phyloP scores from a whole-genome alignment of 164 flowering plant genomes.

The Piper longum region DNA sequence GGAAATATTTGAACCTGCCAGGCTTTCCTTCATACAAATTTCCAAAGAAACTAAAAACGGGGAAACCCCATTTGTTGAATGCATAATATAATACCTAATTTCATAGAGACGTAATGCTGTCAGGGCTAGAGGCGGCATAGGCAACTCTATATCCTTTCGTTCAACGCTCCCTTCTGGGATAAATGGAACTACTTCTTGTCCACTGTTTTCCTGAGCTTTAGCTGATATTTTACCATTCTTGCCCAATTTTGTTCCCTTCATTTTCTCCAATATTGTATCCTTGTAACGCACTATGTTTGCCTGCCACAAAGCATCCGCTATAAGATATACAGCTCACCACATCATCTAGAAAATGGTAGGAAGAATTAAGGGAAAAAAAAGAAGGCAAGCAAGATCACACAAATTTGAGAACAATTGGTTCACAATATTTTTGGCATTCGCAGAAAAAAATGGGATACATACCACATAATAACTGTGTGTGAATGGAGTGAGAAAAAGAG shows the following conservation, averaged over 20 bases:
- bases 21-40: neutral
- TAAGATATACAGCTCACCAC: neutral
- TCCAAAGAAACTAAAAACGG: neutral
- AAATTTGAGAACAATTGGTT: too few relatives aligned
- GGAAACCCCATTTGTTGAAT: neutral
- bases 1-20: neutral
- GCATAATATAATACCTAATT: constrained; percentile 36
- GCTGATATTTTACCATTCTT: constrained; percentile 18
- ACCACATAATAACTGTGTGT: neutral
- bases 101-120: constrained; percentile 42
- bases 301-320: constrained; percentile 21
- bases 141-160: constrained; percentile 61
- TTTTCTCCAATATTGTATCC: constrained; percentile 57
- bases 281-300: constrained; percentile 69
- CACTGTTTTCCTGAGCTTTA: constrained; percentile 14
- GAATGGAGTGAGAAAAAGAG: neutral
- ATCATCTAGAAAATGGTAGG: neutral
- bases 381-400: neutral
- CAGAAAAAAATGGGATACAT: neutral
- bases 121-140: constrained; percentile 79
- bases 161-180: constrained; percentile 14
- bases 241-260: constrained; percentile 21
- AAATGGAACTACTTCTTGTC: constrained; percentile 13
- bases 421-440: neutral
- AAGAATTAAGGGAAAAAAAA: neutral